Base-by-base conservation (phyloP, 441 rosid genomes). In the Croton setiger region DNA sequence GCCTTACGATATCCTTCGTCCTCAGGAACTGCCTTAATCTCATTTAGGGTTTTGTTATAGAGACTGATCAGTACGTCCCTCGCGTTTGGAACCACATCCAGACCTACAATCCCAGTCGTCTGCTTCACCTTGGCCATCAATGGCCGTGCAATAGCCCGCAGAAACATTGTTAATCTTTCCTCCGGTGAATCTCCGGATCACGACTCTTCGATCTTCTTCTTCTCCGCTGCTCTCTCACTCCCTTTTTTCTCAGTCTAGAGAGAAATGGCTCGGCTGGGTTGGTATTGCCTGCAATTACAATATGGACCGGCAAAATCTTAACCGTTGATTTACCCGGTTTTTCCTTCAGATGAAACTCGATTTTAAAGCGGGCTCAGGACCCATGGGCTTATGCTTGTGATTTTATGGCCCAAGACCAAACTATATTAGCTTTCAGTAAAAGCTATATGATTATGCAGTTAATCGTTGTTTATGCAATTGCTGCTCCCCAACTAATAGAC, bases 1-100 rank as follows among this genome's bases (percentile, higher is more conserved):
- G 96, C 91, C 84, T 91, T 91, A 43, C 98, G 85, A 81, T 94
- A 94, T 2, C 96, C 96, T 74, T 94, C 96, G 58, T 86, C 96
- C 67, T 86, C 86, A 43, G 98, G 97, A 2, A 93, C 93, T 2
- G 86, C 91, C 81, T 89, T 78, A 80, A 91, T 86, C 84, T 91
- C 92, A 65, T 85, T 88, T 63, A 89, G 88, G 78, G 97, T 90
- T 85, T 91, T 89, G 82, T 39, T 51, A 83, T 91, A 89, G 11
- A 93, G 89, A 62, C 52, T 78, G 82, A 90, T 87, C 79, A 93
- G 72, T 61, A 88, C 97, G 72, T 80, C 91, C 69, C 93, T 84
- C 54, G 92, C 97, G 75, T 91, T 87, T 41, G 97, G 96, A 27
- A 91, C 96, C 54, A 93, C 97, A 36, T 93, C 96, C 47, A 91